phyloP scores from a whole-genome alignment of 352 stramenopile genomes.

The Globisporangium ultimum region DNA sequence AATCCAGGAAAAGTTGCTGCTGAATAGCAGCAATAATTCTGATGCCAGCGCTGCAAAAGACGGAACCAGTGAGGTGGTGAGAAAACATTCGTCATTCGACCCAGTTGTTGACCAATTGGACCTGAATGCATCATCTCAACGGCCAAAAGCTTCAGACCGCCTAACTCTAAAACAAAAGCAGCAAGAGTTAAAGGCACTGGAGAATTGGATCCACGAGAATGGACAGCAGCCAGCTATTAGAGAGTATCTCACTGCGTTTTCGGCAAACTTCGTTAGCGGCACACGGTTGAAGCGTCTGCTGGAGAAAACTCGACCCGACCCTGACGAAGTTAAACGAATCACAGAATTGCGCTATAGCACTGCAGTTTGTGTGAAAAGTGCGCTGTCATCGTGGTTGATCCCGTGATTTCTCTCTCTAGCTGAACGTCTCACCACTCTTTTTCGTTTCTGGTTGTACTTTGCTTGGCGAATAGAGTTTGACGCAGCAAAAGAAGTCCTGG shows the following conservation, averaged over 20 bases:
- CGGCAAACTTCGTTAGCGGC: constrained; percentile 14
- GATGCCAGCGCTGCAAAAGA: no score
- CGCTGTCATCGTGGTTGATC: background rate
- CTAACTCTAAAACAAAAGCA: constrained; percentile 14
- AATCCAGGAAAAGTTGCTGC: constrained; percentile 11
- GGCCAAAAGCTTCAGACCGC: constrained; percentile 17
- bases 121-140: background rate
- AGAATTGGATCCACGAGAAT: constrained; percentile 12
- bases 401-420: background rate
- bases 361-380: constrained; percentile 38
- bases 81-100: constrained; percentile 5
- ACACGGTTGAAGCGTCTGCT: constrained; percentile 12
- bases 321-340: constrained; percentile 22
- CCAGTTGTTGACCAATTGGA: background rate
- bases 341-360: constrained; percentile 30
- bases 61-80: background rate
- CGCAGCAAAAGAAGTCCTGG: constrained; percentile 24
- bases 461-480: constrained; percentile 23
- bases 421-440: background rate
- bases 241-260: constrained; percentile 5
- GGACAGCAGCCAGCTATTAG: constrained; percentile 4
- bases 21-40: constrained; percentile 1
- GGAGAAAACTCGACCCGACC: background rate
- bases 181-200: constrained; percentile 13
- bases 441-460: background rate